Conservation (phyloP, 805 yeast species). For the Sugiyamaella marilandica region DNA sequence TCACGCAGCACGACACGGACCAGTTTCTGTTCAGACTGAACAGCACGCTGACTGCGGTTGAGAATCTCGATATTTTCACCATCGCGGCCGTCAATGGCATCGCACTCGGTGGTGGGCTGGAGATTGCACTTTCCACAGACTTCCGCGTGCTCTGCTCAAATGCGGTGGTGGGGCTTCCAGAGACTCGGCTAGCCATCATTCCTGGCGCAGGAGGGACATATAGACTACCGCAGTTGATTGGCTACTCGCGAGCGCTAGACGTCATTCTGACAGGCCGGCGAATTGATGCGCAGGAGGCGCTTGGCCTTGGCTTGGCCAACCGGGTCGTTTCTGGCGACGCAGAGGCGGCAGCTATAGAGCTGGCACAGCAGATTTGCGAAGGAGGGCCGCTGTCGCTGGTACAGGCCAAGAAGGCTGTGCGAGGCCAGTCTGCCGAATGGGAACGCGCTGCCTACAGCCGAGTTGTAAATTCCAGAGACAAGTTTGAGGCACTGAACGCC, state of each 20-base stretch:
- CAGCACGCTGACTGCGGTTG: slow-evolving; percentile 30
- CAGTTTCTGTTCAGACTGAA: slow-evolving; percentile 29
- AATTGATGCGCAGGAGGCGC: slow-evolving; percentile 36
- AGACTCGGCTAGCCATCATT: slow-evolving; percentile 40
- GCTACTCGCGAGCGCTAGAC: slow-evolving; percentile 40
- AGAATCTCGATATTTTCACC: slow-evolving; percentile 36
- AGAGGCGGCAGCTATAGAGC: slow-evolving; percentile 21
- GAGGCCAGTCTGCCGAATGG: slow-evolving; percentile 25
- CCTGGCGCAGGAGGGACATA: slow-evolving; percentile 49
- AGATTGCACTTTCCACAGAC: slow-evolving; percentile 40
- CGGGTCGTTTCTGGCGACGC: slow-evolving; percentile 22
- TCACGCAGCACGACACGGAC: slow-evolving; percentile 28
- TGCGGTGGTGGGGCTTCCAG: slow-evolving; percentile 41
- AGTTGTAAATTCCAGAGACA: slow-evolving; percentile 32
- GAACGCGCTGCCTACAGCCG: slow-evolving; percentile 23
- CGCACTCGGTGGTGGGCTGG: slow-evolving; percentile 45
- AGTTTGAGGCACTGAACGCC: slow-evolving; percentile 37
- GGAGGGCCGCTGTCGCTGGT: slow-evolving; percentile 30
- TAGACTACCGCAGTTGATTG: slow-evolving; percentile 38
- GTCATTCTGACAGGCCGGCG: slow-evolving; percentile 37
- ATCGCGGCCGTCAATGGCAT: slow-evolving; percentile 41
- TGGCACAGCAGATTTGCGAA: slow-evolving; percentile 26
- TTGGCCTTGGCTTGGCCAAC: slow-evolving; percentile 35
- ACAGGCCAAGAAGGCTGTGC: slow-evolving; percentile 30
- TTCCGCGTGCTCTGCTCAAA: slow-evolving; percentile 35